Evolutionary conservation across 2,329 filamentous ascomycete species (phyloP).

Genomic region (Passalora sequoiae): DNA sequence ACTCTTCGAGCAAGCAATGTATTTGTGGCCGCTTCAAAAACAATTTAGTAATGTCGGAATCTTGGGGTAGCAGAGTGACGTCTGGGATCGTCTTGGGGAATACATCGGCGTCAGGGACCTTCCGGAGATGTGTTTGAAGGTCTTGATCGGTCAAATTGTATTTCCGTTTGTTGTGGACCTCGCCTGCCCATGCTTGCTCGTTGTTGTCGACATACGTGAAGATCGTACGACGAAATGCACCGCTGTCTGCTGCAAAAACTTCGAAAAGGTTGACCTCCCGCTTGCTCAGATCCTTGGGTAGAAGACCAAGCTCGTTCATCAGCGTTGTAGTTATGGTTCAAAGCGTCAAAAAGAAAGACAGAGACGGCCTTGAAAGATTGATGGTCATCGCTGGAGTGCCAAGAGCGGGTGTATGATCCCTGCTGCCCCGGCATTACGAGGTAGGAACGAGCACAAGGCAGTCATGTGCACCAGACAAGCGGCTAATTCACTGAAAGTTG

Average conservation of each 20-base stretch:
- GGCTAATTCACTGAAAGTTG: too few relatives aligned
- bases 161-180: constrained; percentile 14
- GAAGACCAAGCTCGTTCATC: background rate
- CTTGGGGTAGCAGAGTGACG: constrained; percentile 8
- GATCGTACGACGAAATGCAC: constrained; percentile 10
- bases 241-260: constrained; percentile 9
- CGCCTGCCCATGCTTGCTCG: constrained; percentile 10
- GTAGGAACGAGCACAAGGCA: too few relatives aligned
- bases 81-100: constrained; percentile 13
- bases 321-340: constrained; percentile 1
- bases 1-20: constrained; percentile 18
- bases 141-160: constrained; percentile 17
- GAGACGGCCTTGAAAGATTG: background rate
- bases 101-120: constrained; percentile 13
- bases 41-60: constrained; percentile 10
- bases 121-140: constrained; percentile 8
- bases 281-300: background rate
- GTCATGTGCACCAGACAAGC: too few relatives aligned
- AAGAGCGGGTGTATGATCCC: background rate
- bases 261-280: constrained; percentile 12
- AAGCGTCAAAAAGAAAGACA: background rate
- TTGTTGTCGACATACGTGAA: constrained; percentile 13
- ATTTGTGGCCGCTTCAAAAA: constrained; percentile 26
- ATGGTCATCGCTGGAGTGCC: background rate
- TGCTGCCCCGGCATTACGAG: background rate